A percentile compares a stretch with the other conserved stretches of the same genome.
Evolutionary conservation across 208 protist genomes (phyloP).

Genomic region (Leishmania turanica): DNA sequence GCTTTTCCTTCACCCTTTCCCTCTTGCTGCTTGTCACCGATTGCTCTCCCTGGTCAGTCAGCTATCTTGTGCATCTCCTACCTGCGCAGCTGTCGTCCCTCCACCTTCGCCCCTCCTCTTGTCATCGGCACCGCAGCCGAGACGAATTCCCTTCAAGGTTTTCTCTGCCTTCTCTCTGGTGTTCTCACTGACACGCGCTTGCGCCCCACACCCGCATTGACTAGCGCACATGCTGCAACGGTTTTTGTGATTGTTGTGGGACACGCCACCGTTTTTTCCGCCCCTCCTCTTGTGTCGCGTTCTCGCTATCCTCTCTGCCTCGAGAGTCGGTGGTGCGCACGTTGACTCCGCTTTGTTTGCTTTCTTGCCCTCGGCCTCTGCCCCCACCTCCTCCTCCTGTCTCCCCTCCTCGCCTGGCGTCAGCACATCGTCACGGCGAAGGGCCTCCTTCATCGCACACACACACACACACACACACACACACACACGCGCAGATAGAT

Average conservation of each 20-base stretch:
- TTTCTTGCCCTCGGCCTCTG: neutral
- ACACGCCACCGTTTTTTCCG: conserved; percentile 12
- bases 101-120: neutral
- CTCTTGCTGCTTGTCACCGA: neutral
- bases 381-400: neutral
- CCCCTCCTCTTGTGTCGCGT: neutral
- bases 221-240: neutral
- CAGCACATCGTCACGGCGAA: neutral
- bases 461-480: neutral
- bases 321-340: neutral
- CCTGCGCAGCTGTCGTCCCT: neutral
- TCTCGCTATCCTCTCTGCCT: neutral
- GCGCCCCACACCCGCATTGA: neutral
- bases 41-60: neutral
- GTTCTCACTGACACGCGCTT: neutral
- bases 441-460: neutral
- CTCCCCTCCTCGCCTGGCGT: neutral
- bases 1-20: neutral
- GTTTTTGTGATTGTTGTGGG: neutral
- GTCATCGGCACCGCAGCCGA: neutral
- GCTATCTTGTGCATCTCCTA: neutral
- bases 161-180: neutral
- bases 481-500: neutral
- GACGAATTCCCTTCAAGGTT: neutral
- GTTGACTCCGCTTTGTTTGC: neutral